Base-by-base conservation (phyloP, 148 eudicot species). In the Vaccinium darrowii region DNA sequence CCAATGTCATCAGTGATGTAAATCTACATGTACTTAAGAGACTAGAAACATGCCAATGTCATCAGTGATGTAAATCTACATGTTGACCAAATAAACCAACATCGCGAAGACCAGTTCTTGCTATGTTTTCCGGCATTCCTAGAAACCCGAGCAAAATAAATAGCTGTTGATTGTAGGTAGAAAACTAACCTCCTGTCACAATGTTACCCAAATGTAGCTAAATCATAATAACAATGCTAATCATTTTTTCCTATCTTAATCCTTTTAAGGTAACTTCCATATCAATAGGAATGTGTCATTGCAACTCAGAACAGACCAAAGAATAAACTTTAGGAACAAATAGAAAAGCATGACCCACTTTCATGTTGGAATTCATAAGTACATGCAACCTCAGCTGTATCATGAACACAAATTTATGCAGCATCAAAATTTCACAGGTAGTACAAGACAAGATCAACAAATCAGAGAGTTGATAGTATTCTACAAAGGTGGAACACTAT, bases 401-500 rank as follows among this genome's bases (percentile, higher is more conserved):
- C 78, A 58, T 30, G 62, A 74, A 58, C 81, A 62, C 65, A 76
- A 12, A 57, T 8, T 39, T 19, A 56, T 71, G 84, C 30, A 80
- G 62, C 39, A 53, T 47, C 39, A 74, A 36, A 74, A 36, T 65
- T 82, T 1, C 69, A 51, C 10, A 58, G 54, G 60, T 30, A 23
- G 77, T 76, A 82, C 69, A 65, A 21, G 73, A 52, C 80, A 65
- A 81, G 30, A 76, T 75, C 84, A 85, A 43, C 73, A 43, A 73
- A 82, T 82, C 23, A 69, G 15, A 14, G 54, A 52, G 39, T 71
- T 4, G 15, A 23, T 19, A 25, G 69, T 54, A 23, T 69, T 79
- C 82, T 79, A 84, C 49, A 53, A 56, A 12, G 9, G 51, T 11
- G 82, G 25, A 78, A 65, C 25, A 63, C 7, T 52, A 79, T 9